Percentiles rank a stretch among this genome's conserved stretches.
phyloP scores from a whole-genome alignment of 2,329 filamentous ascomycete species.

The Aspergillus sp. region DNA sequence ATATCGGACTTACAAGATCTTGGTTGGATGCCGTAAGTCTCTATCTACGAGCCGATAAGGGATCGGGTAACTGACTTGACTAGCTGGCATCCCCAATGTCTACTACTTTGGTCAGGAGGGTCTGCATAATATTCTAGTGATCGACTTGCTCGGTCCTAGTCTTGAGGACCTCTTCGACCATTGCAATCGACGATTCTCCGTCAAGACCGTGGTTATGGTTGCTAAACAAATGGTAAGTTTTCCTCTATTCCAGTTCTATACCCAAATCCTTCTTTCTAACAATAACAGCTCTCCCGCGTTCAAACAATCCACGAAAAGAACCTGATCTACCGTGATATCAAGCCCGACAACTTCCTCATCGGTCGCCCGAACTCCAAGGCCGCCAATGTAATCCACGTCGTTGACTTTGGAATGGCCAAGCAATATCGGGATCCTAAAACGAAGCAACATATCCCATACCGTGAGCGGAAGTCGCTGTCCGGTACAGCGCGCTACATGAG shows the following conservation, averaged over 20 bases:
- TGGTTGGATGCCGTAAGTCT: constrained; percentile 95
- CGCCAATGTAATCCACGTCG: constrained; percentile 97
- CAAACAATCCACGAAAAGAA: constrained; percentile 98
- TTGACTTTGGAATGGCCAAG: constrained; percentile 99
- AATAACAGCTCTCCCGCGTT: constrained; percentile 74
- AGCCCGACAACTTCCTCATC: constrained; percentile 98
- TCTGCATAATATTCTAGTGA: constrained; percentile 97
- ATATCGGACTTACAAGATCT: constrained; percentile 98
- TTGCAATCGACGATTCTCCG: constrained; percentile 90
- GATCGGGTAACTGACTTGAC: constrained; percentile 33
- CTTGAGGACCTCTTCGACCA: constrained; percentile 97
- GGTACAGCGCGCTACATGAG: constrained; percentile 98
- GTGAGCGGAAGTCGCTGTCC: constrained; percentile 93
- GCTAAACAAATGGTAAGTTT: constrained; percentile 89
- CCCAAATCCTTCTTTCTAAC: constrained; percentile 21
- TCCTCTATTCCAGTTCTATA: background rate
- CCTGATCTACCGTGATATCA: constrained; percentile 98
- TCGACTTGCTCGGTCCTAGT: constrained; percentile 91
- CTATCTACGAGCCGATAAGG: background rate
- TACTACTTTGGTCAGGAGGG: constrained; percentile 99
- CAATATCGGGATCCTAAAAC: constrained; percentile 98
- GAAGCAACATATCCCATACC: constrained; percentile 97
- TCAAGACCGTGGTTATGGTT: constrained; percentile 99
- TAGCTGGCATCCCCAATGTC: constrained; percentile 97
- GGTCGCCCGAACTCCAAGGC: constrained; percentile 87